Evolutionary conservation across 805 yeast genomes (phyloP).

Genomic region (Yamadazyma paraphyllophila): DNA sequence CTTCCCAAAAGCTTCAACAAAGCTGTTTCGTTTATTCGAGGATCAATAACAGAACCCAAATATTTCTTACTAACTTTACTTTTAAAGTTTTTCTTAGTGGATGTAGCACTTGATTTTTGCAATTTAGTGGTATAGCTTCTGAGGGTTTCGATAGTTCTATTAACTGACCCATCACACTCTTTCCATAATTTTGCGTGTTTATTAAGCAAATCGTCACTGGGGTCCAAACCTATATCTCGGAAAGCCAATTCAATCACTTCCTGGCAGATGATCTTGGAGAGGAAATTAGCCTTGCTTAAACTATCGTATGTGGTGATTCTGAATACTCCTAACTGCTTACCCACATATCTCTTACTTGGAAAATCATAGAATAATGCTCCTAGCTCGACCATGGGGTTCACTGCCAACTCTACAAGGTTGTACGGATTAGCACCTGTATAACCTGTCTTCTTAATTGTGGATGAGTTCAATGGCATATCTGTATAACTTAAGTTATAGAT

Average conservation of each 20-base stretch:
- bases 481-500: conserved; percentile 21
- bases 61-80: conserved; percentile 37
- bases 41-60: conserved; percentile 41
- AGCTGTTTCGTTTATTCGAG: conserved; percentile 39
- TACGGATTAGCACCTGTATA: conserved; percentile 32
- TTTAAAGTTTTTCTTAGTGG: conserved; percentile 31
- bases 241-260: conserved; percentile 48
- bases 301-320: conserved; percentile 51
- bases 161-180: conserved; percentile 41
- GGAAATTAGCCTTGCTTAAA: conserved; percentile 47
- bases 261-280: conserved; percentile 47
- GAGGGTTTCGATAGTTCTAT: conserved; percentile 39
- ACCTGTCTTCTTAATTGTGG: conserved; percentile 34
- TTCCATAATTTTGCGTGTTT: conserved; percentile 48
- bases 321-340: conserved; percentile 52
- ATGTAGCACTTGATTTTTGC: conserved; percentile 43
- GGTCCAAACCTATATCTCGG: conserved; percentile 38
- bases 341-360: conserved; percentile 31
- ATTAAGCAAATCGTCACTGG: conserved; percentile 32
- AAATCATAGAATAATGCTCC: conserved; percentile 47
- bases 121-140: conserved; percentile 37
- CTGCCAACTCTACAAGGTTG: conserved; percentile 28
- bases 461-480: conserved; percentile 29
- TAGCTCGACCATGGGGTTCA: conserved; percentile 37
- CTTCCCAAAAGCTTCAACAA: conserved; percentile 51